Evolutionary conservation across 108 stramenopile genomes (phyloP).

Genomic region (Hondaea fermentalgiana): DNA sequence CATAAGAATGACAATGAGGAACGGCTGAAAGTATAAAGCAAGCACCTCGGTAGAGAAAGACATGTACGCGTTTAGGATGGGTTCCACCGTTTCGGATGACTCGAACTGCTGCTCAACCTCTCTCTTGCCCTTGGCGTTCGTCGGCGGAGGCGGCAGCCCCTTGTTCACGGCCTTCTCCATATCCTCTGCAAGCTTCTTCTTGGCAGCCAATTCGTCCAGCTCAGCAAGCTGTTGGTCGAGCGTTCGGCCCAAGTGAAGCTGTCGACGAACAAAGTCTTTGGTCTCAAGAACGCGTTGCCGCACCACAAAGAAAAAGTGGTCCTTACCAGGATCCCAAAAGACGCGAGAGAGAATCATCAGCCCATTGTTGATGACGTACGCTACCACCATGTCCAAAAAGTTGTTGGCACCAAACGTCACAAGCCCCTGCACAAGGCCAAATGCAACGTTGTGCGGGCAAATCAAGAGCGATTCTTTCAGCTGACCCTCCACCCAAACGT

Average conservation of each 20-base stretch:
- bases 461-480: constrained; percentile 62
- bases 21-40: constrained; percentile 55
- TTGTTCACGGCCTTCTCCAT: background rate
- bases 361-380: constrained; percentile 65
- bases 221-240: constrained; percentile 39
- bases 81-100: constrained; percentile 65
- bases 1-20: constrained; percentile 59
- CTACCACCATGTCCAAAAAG: constrained; percentile 70
- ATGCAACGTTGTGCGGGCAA: constrained; percentile 57
- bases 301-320: background rate
- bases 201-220: background rate
- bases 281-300: background rate
- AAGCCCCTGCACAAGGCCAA: constrained; percentile 53
- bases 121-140: background rate
- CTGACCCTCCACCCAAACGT: constrained; percentile 49
- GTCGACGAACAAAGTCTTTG: background rate
- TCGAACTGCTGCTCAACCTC: constrained; percentile 42
- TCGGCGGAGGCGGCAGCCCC: background rate
- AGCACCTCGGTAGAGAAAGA: constrained; percentile 57
- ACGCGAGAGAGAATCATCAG: constrained; percentile 53
- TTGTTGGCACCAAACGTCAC: constrained; percentile 62
- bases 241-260: background rate
- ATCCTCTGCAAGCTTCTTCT: background rate
- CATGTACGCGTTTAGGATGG: constrained; percentile 58
- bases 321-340: constrained; percentile 52